These are phyloP conservation scores for Pseudocercospora macadamiae DNA, from an alignment of 2,329 filamentous ascomycete species.

Conservation along the genomic window DNA sequence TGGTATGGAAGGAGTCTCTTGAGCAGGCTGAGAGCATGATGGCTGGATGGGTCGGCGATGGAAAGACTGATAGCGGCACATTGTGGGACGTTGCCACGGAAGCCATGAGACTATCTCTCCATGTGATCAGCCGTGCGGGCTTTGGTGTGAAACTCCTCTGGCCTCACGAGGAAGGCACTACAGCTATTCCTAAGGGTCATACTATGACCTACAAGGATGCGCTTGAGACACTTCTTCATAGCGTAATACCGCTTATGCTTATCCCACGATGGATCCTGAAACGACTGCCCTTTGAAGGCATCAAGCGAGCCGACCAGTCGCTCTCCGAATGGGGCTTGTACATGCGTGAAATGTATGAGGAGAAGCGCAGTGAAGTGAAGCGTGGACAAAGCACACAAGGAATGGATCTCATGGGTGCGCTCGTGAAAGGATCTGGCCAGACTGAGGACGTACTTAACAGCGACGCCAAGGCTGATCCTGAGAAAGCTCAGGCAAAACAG, in stretches of 20 bases:
- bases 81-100: constrained; percentile 64
- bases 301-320: constrained; percentile 58
- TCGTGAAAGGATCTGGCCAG: constrained; percentile 53
- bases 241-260: constrained; percentile 65
- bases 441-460: constrained; percentile 43
- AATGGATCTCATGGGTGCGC: constrained; percentile 60
- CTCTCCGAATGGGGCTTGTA: constrained; percentile 68
- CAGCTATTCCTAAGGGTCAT: constrained; percentile 52
- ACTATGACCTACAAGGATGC: constrained; percentile 68
- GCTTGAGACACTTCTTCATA: constrained; percentile 63
- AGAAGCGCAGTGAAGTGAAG: constrained; percentile 58
- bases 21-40: constrained; percentile 67
- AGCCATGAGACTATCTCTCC: constrained; percentile 65
- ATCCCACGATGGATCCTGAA: constrained; percentile 60
- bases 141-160: constrained; percentile 64
- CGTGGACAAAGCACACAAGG: constrained; percentile 42
- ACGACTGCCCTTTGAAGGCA: constrained; percentile 55
- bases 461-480: constrained; percentile 44
- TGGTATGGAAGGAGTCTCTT: constrained; percentile 67
- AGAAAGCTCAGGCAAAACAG: constrained; percentile 47
- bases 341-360: constrained; percentile 68
- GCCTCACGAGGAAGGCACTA: constrained; percentile 58
- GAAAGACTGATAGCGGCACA: constrained; percentile 48
- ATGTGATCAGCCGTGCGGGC: constrained; percentile 69
- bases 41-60: constrained; percentile 56